These are phyloP conservation scores for Dentipellis sp. DNA, from an alignment of 768 basidiomycete genomes.

Conservation along the genomic window DNA sequence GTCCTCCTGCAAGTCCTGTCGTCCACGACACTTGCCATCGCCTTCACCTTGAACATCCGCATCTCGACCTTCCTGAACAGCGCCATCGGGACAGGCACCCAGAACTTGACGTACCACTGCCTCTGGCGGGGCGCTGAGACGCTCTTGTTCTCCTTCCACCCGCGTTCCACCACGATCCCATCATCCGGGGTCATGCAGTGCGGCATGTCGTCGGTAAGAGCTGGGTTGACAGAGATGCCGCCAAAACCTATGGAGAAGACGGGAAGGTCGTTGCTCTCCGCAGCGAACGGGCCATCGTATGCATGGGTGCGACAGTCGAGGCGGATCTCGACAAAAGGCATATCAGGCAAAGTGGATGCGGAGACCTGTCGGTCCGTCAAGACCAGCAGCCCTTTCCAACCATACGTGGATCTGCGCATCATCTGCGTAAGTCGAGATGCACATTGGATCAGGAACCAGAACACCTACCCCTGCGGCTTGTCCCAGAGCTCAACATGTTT, in stretches of 20 bases:
- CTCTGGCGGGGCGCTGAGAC: constrained; percentile 2
- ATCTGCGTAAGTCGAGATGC: neutral
- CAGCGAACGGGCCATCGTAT: constrained; percentile 15
- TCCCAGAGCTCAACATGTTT: constrained; percentile 14
- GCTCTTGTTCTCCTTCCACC: constrained; percentile 7
- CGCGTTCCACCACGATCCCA: constrained; percentile 12
- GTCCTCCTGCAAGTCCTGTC: constrained; percentile 12
- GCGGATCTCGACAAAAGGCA: constrained; percentile 4
- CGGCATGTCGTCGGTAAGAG: neutral
- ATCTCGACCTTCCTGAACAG: constrained; percentile 13
- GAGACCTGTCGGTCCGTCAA: constrained; percentile 7
- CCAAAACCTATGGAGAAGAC: constrained; percentile 6
- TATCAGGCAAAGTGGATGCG: neutral
- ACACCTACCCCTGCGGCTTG: constrained; percentile 10
- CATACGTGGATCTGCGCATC: constrained; percentile 2
- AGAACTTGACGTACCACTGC: constrained; percentile 15
- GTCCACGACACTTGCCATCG: constrained; percentile 7
- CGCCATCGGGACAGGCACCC: constrained; percentile 14
- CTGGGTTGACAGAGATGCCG: constrained; percentile 1
- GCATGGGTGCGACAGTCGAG: constrained; percentile 11
- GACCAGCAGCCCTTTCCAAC: constrained; percentile 12
- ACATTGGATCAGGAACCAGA: neutral
- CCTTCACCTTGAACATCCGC: constrained; percentile 13
- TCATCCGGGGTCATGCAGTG: constrained; percentile 2
- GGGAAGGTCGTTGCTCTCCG: constrained; percentile 11